Conservation (phyloP, 257 asterid species). For the Cruciata laevipes region DNA sequence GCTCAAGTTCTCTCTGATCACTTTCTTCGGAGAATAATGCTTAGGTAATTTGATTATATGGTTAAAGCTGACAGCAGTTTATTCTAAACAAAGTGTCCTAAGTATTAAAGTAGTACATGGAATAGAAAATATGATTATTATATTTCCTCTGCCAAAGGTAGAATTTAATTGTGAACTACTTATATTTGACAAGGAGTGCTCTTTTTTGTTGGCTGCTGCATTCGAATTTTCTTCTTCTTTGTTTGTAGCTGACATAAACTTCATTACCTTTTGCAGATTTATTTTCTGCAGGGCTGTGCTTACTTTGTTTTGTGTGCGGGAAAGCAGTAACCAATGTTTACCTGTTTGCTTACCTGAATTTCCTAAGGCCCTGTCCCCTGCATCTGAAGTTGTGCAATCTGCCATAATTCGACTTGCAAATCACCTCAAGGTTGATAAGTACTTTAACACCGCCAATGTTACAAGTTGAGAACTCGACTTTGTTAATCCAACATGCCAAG, state of each 20-base stretch:
- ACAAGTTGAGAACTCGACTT: slow-evolving; percentile 8
- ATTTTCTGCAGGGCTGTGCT: slow-evolving; percentile 89
- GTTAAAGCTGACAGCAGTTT: not conserved
- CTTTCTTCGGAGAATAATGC: slow-evolving; percentile 75
- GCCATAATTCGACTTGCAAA: slow-evolving; percentile 52
- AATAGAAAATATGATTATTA: not conserved
- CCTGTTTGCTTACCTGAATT: slow-evolving; percentile 86
- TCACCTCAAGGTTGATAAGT: slow-evolving; percentile 53
- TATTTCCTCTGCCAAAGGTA: not conserved
- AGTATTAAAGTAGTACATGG: not conserved
- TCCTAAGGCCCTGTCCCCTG: slow-evolving; percentile 52
- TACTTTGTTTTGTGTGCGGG: slow-evolving; percentile 45
- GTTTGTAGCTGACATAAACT: slow-evolving; percentile 1
- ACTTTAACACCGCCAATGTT: slow-evolving; percentile 42
- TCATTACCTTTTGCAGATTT: slow-evolving; percentile 46
- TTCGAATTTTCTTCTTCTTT: not conserved
- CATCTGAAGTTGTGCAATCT: slow-evolving; percentile 58
- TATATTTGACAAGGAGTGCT: not conserved
- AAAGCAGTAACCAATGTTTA: slow-evolving; percentile 37
- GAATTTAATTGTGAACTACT: not conserved
- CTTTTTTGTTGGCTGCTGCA: not conserved
- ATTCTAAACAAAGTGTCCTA: not conserved
- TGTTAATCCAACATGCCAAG: slow-evolving; percentile 1
- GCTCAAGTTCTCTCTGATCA: slow-evolving; percentile 87
- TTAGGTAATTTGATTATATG: slow-evolving; percentile 46